Evolutionary conservation across 192 early-diverging fungal species (phyloP).

Genomic region (Backusella mclennaniae): DNA sequence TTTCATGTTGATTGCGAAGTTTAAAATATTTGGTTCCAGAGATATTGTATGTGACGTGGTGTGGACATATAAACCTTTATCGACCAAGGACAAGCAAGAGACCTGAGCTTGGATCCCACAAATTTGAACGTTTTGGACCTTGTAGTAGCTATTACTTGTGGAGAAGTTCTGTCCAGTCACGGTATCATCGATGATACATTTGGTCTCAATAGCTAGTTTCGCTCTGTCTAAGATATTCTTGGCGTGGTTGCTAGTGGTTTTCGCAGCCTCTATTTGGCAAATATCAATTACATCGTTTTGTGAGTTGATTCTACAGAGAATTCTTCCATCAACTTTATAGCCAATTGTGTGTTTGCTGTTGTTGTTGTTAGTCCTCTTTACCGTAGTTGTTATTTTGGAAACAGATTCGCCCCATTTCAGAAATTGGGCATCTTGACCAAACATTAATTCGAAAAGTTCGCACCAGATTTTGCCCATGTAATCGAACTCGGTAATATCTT

Average conservation of each 20-base stretch:
- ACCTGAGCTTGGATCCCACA: not conserved
- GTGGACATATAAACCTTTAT: not conserved
- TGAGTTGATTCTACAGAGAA: not conserved
- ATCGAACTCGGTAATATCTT: not conserved
- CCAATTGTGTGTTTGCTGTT: not conserved
- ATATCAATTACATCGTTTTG: not conserved
- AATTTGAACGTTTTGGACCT: not conserved
- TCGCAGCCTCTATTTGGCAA: not conserved
- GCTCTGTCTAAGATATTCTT: not conserved
- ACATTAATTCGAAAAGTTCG: not conserved
- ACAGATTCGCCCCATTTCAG: not conserved
- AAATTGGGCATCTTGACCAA: not conserved
- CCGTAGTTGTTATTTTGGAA: not conserved
- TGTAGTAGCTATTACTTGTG: not conserved
- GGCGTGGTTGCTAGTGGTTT: not conserved
- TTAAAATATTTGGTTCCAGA: not conserved
- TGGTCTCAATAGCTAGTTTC: not conserved
- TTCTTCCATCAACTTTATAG: not conserved
- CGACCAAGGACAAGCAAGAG: not conserved
- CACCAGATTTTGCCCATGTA: not conserved
- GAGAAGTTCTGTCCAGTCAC: not conserved
- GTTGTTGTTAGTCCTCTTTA: not conserved
- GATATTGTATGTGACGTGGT: not conserved
- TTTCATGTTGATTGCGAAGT: not conserved
- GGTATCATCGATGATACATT: not conserved